Base-by-base conservation (phyloP, 2,329 filamentous ascomycete species). In the Didymella sp. region DNA sequence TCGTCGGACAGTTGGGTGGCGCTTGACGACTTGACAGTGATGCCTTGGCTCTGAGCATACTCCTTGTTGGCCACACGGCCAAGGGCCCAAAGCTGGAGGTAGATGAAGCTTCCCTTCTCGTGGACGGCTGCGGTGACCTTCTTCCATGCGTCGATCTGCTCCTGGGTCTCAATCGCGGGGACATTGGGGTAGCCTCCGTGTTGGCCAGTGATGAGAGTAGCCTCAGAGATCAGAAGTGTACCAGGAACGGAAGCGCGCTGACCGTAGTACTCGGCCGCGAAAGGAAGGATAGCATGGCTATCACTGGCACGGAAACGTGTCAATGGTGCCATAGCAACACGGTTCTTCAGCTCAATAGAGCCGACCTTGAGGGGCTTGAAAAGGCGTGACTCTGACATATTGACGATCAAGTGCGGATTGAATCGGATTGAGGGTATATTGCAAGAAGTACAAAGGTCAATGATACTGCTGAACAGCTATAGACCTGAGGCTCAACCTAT, bases 41-140 rank as follows among this genome's bases (percentile, higher is more conserved):
- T 61, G 60, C 75, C 68, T 21, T 78, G 72, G n/a, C 67, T 66
- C 22, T 73, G 64, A 15, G 78, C 63, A 5, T 76, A 66, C 1
- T 71, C 58, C 0, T 74, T 69, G 56, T 78, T 72, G 0, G 83
- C 83, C 3, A 81, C 80, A 3, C 88, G 82, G 4, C 88, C 87
- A 6, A 85, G 76, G 0, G 81, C 82, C 80, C 85, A 89, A 0
- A 90, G 77, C 67, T 90, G 88, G 2, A 81, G 71, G 73, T 80
- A 89, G 48, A 89, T 85, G 67, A 80, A 85, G 17, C 80, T 82
- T 5, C 84, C 84, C 64, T 87, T 87, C 21, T 78, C 78, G 69
- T 91, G 88, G 0, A 90, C 85, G 0, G 82, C 84, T 24, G 85
- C 81, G 2, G 84, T 86, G 38, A 90, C 76, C 13, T 80, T 74